phyloP scores from a whole-genome alignment of 2,329 filamentous ascomycete species.

The Bipolaris bicolor region DNA sequence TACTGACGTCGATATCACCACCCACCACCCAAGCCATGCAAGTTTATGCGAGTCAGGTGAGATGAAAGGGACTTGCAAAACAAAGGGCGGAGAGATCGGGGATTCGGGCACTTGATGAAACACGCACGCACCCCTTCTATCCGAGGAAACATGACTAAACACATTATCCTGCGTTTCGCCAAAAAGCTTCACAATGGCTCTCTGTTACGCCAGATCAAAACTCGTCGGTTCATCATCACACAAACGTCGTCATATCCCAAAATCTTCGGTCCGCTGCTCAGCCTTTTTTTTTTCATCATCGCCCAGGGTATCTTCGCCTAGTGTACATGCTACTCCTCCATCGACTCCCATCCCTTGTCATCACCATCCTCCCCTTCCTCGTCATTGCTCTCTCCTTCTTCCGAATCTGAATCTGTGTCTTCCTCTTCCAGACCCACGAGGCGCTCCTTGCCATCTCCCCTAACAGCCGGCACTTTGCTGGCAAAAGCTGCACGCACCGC shows the following conservation, averaged over 20 bases:
- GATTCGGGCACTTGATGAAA: slow-evolving; percentile 24
- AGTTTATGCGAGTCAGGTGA: slow-evolving; percentile 10
- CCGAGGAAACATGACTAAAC: slow-evolving; percentile 4
- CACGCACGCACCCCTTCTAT: slow-evolving; percentile 4
- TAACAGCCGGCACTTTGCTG: slow-evolving; percentile 65
- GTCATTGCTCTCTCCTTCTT: slow-evolving; percentile 55
- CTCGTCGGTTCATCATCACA: not conserved
- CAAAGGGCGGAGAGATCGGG: slow-evolving; percentile 14
- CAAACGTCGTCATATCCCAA: not conserved
- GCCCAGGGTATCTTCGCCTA: slow-evolving; percentile 24
- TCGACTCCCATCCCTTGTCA: slow-evolving; percentile 49
- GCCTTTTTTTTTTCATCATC: not conserved
- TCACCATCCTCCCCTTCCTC: slow-evolving; percentile 47
- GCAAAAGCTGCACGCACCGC: slow-evolving; percentile 86
- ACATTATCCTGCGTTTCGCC: not conserved
- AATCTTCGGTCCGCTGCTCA: not conserved
- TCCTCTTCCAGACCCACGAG: slow-evolving; percentile 73
- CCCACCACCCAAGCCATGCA: not conserved
- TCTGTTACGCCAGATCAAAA: not conserved
- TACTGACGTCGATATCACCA: not conserved
- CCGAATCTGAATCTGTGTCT: slow-evolving; percentile 67
- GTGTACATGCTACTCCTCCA: slow-evolving; percentile 45
- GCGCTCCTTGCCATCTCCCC: slow-evolving; percentile 72
- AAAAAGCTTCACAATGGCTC: slow-evolving; percentile 5
- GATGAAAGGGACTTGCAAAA: slow-evolving; percentile 22